Percentiles rank a stretch among this genome's conserved stretches.
phyloP scores from a whole-genome alignment of 208 protist genomes.

The Acanthamoeba healyi region DNA sequence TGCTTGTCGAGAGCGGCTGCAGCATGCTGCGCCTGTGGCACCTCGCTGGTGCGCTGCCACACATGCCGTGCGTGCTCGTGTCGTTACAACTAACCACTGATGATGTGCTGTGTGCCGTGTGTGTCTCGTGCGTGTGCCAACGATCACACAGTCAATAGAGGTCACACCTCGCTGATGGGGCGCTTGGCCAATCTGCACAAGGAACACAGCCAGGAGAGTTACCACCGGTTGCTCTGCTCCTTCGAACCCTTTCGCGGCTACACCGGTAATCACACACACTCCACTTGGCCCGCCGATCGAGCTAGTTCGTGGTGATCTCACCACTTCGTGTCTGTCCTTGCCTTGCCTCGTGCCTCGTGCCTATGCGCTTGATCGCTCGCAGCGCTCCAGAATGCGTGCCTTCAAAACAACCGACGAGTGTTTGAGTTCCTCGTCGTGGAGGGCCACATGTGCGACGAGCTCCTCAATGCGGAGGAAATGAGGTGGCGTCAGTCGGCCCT shows the following conservation, averaged over 20 bases:
- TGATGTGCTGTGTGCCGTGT: too few relatives aligned
- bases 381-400: background rate
- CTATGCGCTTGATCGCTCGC: background rate
- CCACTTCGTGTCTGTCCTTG: too few relatives aligned
- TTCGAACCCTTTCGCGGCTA: background rate
- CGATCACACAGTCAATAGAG: background rate
- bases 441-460: constrained; percentile 3
- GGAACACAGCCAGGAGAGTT: background rate
- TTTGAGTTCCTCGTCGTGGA: background rate
- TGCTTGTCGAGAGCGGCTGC: background rate
- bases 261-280: background rate
- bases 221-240: background rate
- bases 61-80: too few relatives aligned
- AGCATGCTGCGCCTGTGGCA: background rate
- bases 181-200: background rate
- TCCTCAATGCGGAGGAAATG: background rate
- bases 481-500: background rate
- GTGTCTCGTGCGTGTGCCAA: too few relatives aligned
- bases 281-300: background rate
- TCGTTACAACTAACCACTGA: too few relatives aligned
- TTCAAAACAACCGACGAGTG: background rate
- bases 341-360: too few relatives aligned
- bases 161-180: background rate
- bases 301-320: too few relatives aligned
- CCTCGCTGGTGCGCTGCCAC: background rate